phyloP scores from a whole-genome alignment of 2,329 filamentous ascomycete genomes.

The Aquanectria penicillioides region DNA sequence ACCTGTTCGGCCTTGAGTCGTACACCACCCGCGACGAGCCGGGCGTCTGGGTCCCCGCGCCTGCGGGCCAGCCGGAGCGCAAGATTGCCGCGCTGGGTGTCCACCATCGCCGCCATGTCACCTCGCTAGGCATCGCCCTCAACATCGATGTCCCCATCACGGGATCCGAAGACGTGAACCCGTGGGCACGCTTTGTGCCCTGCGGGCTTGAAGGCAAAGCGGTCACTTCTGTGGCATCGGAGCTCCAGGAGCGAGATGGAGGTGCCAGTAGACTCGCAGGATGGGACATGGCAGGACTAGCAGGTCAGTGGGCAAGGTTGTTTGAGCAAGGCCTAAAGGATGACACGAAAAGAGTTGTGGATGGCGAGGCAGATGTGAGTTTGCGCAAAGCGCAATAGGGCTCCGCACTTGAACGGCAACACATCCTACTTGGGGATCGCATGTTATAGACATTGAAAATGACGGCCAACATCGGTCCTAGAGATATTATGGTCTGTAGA shows the following conservation, averaged over 20 bases:
- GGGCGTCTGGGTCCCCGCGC: slow-evolving; percentile 77
- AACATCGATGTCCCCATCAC: slow-evolving; percentile 73
- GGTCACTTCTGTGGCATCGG: slow-evolving; percentile 76
- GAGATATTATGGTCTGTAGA: no score
- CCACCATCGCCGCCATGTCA: slow-evolving; percentile 86
- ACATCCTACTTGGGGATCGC: no score
- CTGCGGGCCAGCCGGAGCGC: slow-evolving; percentile 50
- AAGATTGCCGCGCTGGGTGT: slow-evolving; percentile 95
- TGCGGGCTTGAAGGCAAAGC: slow-evolving; percentile 85
- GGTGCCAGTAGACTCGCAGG: slow-evolving; percentile 1
- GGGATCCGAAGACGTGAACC: slow-evolving; percentile 54
- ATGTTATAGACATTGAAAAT: no score
- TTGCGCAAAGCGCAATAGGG: no score
- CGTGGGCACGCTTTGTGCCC: slow-evolving; percentile 80
- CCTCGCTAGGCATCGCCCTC: slow-evolving; percentile 84
- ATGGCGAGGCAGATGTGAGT: slow-evolving; percentile 25
- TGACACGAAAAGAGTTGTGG: slow-evolving; percentile 36
- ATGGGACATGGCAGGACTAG: slow-evolving; percentile 44
- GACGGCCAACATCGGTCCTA: no score
- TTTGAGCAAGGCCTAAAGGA: slow-evolving; percentile 48
- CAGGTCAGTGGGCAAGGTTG: slow-evolving; percentile 45
- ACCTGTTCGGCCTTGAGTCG: slow-evolving; percentile 67
- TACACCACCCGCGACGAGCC: slow-evolving; percentile 76
- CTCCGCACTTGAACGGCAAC: no score
- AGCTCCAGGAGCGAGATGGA: slow-evolving; percentile 48